Conservation (phyloP, 2,329 filamentous ascomycete genomes). For the Periconia sp. region DNA sequence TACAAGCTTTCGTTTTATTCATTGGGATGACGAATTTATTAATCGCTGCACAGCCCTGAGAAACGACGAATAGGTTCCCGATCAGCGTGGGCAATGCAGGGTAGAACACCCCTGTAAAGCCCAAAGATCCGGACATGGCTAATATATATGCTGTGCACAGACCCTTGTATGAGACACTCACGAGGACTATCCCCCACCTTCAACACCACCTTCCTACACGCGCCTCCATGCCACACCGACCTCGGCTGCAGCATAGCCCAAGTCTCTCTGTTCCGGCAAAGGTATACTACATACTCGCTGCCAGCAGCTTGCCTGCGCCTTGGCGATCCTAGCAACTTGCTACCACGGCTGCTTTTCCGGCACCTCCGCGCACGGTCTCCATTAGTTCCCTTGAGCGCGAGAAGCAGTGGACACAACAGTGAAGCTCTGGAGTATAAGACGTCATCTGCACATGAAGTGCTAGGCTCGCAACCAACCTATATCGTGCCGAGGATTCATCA, state of each 20-base stretch:
- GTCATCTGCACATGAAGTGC: too few relatives aligned
- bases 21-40: constrained; percentile 24
- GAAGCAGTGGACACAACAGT: too few relatives aligned
- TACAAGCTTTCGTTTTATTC: constrained; percentile 25
- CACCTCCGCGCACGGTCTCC: not conserved
- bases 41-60: constrained; percentile 14
- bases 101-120: constrained; percentile 14
- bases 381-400: not conserved
- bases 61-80: constrained; percentile 16
- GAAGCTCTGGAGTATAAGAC: too few relatives aligned
- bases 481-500: constrained; percentile 10
- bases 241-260: constrained; percentile 2
- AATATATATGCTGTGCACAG: constrained; percentile 33
- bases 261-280: too few relatives aligned
- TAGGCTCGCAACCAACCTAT: constrained; percentile 1
- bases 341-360: too few relatives aligned
- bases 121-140: constrained; percentile 22
- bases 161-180: constrained; percentile 16
- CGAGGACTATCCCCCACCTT: constrained; percentile 22
- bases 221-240: constrained; percentile 7
- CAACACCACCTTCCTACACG: constrained; percentile 18
- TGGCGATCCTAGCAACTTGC: too few relatives aligned
- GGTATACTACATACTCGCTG: too few relatives aligned
- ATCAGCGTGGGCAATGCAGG: constrained; percentile 10
- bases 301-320: too few relatives aligned